phyloP scores from a whole-genome alignment of 1,284 basidiomycete species.

The Malassezia restricta region DNA sequence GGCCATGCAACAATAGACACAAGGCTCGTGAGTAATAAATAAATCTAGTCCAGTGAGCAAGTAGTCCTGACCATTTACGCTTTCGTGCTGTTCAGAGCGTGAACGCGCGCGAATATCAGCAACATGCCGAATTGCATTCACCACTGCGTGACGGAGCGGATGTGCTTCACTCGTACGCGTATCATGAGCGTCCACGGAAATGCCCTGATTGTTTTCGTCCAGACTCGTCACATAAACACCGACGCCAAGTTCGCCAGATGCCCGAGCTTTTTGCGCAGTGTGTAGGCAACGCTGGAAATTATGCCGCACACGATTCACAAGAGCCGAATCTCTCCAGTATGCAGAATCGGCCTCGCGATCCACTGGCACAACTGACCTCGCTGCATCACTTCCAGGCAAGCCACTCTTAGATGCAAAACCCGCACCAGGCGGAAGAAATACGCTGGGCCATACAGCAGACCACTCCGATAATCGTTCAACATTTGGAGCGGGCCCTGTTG shows the following conservation, averaged over 20 bases:
- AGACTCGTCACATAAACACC: slow-evolving; percentile 10
- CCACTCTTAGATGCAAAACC: slow-evolving; percentile 2
- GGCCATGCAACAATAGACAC: slow-evolving; percentile 41
- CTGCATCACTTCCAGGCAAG: slow-evolving; percentile 15
- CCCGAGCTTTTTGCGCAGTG: slow-evolving; percentile 14
- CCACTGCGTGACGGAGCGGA: slow-evolving; percentile 37
- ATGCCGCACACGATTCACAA: slow-evolving; percentile 4
- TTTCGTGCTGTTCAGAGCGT: background rate
- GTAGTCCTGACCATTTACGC: slow-evolving; percentile 37
- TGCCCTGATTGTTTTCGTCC: background rate
- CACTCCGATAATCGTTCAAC: slow-evolving; percentile 54
- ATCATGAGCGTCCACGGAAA: slow-evolving; percentile 31
- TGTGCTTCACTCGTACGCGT: slow-evolving; percentile 21
- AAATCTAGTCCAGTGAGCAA: slow-evolving; percentile 33
- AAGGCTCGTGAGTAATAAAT: slow-evolving; percentile 42
- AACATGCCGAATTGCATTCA: slow-evolving; percentile 24
- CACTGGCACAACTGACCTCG: slow-evolving; percentile 15
- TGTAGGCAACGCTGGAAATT: slow-evolving; percentile 17
- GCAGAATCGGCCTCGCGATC: slow-evolving; percentile 23
- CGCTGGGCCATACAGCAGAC: slow-evolving; percentile 42
- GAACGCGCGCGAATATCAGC: slow-evolving; percentile 14
- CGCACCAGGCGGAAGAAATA: slow-evolving; percentile 23
- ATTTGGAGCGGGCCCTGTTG: slow-evolving; percentile 61
- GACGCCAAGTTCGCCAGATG: slow-evolving; percentile 4
- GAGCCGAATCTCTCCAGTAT: slow-evolving; percentile 9